phyloP scores from a whole-genome alignment of 305 asterid species.

The Vinca major region DNA sequence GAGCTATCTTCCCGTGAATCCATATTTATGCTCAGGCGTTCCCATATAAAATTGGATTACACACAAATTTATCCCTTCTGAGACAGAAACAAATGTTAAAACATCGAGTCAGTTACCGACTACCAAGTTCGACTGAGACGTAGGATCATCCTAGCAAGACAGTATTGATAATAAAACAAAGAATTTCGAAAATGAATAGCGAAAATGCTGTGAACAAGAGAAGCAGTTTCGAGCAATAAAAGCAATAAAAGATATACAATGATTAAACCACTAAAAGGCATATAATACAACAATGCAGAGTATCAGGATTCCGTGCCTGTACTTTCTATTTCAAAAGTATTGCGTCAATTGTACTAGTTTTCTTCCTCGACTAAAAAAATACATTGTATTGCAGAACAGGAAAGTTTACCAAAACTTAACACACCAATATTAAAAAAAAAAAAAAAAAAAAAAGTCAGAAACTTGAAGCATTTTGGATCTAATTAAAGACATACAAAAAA shows the following conservation, averaged over 20 bases:
- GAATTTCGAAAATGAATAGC: background rate
- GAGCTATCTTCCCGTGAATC: conserved; percentile 58
- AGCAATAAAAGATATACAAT: background rate
- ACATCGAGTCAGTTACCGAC: background rate
- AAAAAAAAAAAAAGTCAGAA: conserved; percentile 19
- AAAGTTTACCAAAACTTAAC: background rate
- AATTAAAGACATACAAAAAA: conserved; percentile 11
- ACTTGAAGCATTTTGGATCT: conserved; percentile 37
- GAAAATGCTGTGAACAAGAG: background rate
- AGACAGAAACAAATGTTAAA: conserved; percentile 12
- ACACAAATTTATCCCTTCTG: conserved; percentile 36
- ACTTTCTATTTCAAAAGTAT: no score
- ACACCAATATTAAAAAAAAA: conserved; percentile 4
- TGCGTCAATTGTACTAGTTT: no score
- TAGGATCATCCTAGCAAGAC: background rate
- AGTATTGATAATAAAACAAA: background rate
- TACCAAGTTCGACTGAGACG: background rate
- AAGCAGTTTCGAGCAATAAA: background rate
- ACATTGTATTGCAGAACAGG: conserved; percentile 7
- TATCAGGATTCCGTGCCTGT: background rate
- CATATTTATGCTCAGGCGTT: conserved; percentile 38
- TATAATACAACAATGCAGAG: background rate
- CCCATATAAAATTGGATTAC: conserved; percentile 24
- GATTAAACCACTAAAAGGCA: background rate
- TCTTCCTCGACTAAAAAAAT: background rate